Evolutionary conservation across 108 stramenopile species (phyloP).

Genomic region (Cyclotella cryptica): DNA sequence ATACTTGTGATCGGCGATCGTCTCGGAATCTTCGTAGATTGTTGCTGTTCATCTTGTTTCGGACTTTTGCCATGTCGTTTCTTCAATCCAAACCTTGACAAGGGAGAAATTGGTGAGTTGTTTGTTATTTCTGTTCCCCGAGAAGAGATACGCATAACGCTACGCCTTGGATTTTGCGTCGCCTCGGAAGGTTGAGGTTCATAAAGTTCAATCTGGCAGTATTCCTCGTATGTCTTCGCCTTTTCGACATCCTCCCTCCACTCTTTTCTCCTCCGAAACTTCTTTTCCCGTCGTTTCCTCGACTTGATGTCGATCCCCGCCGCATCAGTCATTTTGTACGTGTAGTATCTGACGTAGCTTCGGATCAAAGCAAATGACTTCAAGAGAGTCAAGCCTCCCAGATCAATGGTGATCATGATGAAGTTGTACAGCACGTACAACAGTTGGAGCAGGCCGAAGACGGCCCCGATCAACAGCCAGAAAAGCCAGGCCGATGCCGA

Average conservation of each 20-base stretch:
- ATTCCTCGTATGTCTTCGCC: conserved; percentile 66
- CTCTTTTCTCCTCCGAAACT: conserved; percentile 62
- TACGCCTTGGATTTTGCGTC: not conserved
- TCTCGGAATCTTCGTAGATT: not conserved
- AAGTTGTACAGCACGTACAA: conserved; percentile 85
- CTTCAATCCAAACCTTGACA: not conserved
- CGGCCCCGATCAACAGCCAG: conserved; percentile 76
- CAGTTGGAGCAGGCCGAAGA: conserved; percentile 74
- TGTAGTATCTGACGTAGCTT: conserved; percentile 36
- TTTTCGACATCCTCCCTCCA: conserved; percentile 73
- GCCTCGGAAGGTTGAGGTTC: conserved; percentile 24
- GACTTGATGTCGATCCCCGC: conserved; percentile 15
- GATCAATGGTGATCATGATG: conserved; percentile 78
- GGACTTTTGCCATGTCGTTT: not conserved
- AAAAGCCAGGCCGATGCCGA: conserved; percentile 86
- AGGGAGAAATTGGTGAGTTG: not conserved
- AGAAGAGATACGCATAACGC: not conserved
- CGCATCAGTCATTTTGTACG: conserved; percentile 34
- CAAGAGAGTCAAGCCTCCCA: conserved; percentile 60
- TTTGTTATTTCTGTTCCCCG: not conserved
- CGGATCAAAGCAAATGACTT: conserved; percentile 76
- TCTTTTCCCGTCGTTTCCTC: conserved; percentile 19
- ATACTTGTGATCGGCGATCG: conserved; percentile 6
- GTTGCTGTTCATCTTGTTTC: not conserved
- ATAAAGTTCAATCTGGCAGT: conserved; percentile 66